Conservation (phyloP, 768 basidiomycete genomes). For the Rossbeevera mucosa region DNA sequence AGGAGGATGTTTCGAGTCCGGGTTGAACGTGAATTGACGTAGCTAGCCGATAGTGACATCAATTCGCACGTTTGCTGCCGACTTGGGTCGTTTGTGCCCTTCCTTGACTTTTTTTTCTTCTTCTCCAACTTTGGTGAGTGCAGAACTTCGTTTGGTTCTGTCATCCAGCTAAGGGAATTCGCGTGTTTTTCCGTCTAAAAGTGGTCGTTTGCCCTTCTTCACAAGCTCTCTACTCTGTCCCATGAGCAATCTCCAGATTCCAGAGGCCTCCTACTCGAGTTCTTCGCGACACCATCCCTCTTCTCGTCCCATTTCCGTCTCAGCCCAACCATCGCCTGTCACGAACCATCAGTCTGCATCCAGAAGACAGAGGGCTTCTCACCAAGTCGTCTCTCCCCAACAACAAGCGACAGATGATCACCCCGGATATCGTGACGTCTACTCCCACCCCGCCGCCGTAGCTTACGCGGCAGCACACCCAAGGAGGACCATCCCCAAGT, state of each 20-base stretch:
- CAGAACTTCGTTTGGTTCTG: not conserved
- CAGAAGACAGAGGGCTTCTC: constrained; percentile 68
- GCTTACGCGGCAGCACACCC: constrained; percentile 83
- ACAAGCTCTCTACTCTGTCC: not conserved
- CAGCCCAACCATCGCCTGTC: constrained; percentile 47
- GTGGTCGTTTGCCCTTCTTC: constrained; percentile 6
- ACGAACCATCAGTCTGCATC: constrained; percentile 38
- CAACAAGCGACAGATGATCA: constrained; percentile 39
- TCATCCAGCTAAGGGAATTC: constrained; percentile 14
- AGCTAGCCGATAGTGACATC: constrained; percentile 12
- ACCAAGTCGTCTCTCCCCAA: constrained; percentile 55
- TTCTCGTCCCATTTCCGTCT: constrained; percentile 56
- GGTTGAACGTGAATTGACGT: not conserved
- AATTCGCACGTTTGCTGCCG: constrained; percentile 27
- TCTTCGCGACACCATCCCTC: constrained; percentile 41
- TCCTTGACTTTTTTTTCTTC: constrained; percentile 11
- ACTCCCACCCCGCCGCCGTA: constrained; percentile 78
- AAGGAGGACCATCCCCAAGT: constrained; percentile 82
- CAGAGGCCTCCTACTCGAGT: constrained; percentile 39
- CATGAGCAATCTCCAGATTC: constrained; percentile 41
- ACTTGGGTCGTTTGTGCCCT: constrained; percentile 16
- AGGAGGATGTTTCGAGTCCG: no score
- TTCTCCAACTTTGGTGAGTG: not conserved
- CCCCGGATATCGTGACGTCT: constrained; percentile 63
- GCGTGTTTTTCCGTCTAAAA: constrained; percentile 21